Evolutionary conservation across 2,329 filamentous ascomycete genomes (phyloP), one percentile per base, ranked within the genome.

Genomic region (Uncinocarpus reesii): DNA sequence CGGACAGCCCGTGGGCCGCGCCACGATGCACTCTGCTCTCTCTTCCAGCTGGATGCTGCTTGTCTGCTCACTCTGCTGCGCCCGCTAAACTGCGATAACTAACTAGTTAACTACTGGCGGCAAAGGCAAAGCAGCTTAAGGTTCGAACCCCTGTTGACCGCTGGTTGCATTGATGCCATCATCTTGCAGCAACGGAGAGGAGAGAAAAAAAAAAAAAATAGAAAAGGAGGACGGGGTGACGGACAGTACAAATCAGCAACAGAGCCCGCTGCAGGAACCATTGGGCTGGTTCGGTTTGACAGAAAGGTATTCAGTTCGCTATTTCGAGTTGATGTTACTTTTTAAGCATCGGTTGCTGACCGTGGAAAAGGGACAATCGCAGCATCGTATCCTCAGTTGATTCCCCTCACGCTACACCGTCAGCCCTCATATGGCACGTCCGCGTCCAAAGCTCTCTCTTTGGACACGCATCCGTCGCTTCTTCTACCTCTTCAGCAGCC

Each of bases 401-500:
- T 11, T 28, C 11, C 26, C 6, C 11, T 28, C 26, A 6, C 38
- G 8, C 34, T 20, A 13, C 34, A 6, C 4, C 34, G 10, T 3
- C 24, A 41, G 28, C 28, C 43, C 32, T 38, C 45, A 49, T 37
- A 43, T 43, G 38, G 38, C 40, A 28, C 47, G 34, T 3, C 47
- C 47, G 31, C 47, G 38, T n/a, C 47, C 47, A 20, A 49, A 49
- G 29, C 40, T 49, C 32, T 43, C 47, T 16, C 31, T 49, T 13
- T 36, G 47, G 47, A 43, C 38, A 20, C 41, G 47, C 38, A 43
- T 44, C 41, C 47, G 47, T 13, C 47, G 41, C 24, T 43, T 49
- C 41, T 44, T 43, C 47, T 42, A 37, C 37, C 38, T 31, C 32
- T 43, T 43, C 40, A 41, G 53, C 45, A 46, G 51, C 23, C 52